phyloP scores from a whole-genome alignment of 2,329 filamentous ascomycete genomes.

The Aspergillus texensis region DNA sequence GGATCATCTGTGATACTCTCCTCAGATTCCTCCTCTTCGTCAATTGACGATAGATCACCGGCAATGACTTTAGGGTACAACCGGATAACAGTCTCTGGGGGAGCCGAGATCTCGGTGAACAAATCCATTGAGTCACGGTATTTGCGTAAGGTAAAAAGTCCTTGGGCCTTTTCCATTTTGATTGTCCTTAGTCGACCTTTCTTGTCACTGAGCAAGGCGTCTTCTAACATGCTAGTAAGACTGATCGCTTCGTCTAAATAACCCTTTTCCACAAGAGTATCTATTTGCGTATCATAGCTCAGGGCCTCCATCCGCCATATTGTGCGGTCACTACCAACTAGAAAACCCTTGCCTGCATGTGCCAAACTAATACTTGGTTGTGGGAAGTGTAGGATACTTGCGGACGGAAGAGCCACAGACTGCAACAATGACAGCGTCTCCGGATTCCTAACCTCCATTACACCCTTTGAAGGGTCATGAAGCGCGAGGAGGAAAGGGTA shows the following conservation, averaged over 20 bases:
- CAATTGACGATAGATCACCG: conserved; percentile 71
- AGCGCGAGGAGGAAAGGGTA: conserved; percentile 93
- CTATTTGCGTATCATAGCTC: conserved; percentile 86
- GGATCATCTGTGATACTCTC: conserved; percentile 27
- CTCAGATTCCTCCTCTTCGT: conserved; percentile 46
- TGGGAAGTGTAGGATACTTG: conserved; percentile 84
- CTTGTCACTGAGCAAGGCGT: conserved; percentile 85
- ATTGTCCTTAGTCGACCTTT: conserved; percentile 76
- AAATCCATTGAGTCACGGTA: conserved; percentile 86
- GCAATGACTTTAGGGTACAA: conserved; percentile 84
- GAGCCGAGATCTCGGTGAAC: conserved; percentile 86
- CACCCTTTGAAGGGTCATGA: conserved; percentile 79
- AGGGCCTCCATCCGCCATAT: conserved; percentile 97
- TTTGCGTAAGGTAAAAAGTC: conserved; percentile 77
- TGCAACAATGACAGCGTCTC: conserved; percentile 89
- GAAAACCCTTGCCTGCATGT: conserved; percentile 92
- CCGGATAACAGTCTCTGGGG: conserved; percentile 83
- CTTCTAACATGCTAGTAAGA: conserved; percentile 84
- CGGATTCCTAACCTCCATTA: conserved; percentile 87
- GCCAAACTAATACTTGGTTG: conserved; percentile 92
- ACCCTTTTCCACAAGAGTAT: conserved; percentile 73
- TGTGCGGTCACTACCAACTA: conserved; percentile 85
- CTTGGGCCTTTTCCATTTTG: conserved; percentile 88
- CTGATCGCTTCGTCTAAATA: conserved; percentile 91
- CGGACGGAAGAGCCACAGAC: conserved; percentile 77